Conservation (phyloP, 2,329 filamentous ascomycete species). For the Fusarium sp. region DNA sequence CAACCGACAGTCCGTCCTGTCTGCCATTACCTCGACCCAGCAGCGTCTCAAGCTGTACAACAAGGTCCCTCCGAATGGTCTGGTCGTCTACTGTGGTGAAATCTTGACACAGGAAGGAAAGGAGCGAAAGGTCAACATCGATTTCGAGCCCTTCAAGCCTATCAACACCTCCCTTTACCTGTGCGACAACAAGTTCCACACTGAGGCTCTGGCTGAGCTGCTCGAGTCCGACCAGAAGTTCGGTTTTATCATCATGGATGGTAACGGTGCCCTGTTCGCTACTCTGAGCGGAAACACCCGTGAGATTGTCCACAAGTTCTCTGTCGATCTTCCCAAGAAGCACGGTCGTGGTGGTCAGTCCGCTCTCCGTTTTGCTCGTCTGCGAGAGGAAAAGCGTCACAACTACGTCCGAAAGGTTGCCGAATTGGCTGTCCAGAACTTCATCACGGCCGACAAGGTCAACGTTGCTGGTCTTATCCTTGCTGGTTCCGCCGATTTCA, state of each 20-base stretch:
- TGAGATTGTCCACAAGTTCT: conserved; percentile 97
- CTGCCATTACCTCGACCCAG: conserved; percentile 98
- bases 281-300: conserved; percentile 97
- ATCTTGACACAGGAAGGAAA: conserved; percentile 99
- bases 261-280: conserved; percentile 96
- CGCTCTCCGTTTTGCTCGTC: conserved; percentile 98
- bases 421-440: conserved; percentile 97
- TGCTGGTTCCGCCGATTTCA: conserved; percentile 98
- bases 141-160: conserved; percentile 99
- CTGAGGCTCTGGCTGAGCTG: conserved; percentile 94
- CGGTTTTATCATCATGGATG: conserved; percentile 99
- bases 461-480: conserved; percentile 96
- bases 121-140: conserved; percentile 99
- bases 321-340: conserved; percentile 99
- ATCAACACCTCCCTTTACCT: conserved; percentile 99
- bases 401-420: conserved; percentile 99
- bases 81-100: conserved; percentile 99
- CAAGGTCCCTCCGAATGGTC: conserved; percentile 96
- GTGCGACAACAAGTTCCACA: conserved; percentile 99
- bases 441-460: conserved; percentile 97
- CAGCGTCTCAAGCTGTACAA: conserved; percentile 99
- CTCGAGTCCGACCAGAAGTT: conserved; percentile 99
- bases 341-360: conserved; percentile 99
- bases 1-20: conserved; percentile 97
- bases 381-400: conserved; percentile 99